Percentiles rank a stretch among this genome's conserved stretches.
These are phyloP conservation scores for Stephania japonica DNA, from an alignment of 164 flowering plant species.

Conservation along the genomic window DNA sequence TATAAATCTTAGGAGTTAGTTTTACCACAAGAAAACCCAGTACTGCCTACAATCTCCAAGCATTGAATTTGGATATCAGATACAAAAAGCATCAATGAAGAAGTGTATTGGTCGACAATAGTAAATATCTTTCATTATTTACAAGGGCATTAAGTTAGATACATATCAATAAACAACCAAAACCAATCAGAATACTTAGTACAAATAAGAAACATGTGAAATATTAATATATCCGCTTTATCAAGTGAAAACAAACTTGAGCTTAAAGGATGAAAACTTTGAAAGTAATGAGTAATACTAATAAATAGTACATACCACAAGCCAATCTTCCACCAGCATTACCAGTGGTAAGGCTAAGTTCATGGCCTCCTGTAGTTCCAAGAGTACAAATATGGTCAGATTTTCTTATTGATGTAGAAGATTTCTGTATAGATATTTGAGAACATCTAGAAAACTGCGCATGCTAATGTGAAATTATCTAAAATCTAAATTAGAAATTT, in stretches of 20 bases:
- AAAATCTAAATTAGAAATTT: neutral
- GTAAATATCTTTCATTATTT: too few species aligned
- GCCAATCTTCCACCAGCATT: conserved; percentile 98
- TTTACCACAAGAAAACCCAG: too few species aligned
- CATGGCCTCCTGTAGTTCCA: conserved; percentile 69
- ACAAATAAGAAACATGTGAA: neutral
- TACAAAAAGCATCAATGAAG: too few species aligned
- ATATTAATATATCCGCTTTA: neutral
- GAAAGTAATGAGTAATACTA: neutral
- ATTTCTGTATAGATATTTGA: neutral
- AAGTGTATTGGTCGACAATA: too few species aligned
- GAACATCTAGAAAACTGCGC: neutral
- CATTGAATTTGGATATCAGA: too few species aligned
- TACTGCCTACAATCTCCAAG: too few species aligned
- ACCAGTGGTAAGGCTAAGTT: conserved; percentile 86
- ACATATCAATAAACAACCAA: too few species aligned
- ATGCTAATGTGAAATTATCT: neutral
- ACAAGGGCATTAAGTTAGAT: too few species aligned
- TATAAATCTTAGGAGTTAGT: too few species aligned
- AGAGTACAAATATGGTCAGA: neutral
- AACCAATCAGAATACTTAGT: too few species aligned
- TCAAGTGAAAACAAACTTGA: neutral
- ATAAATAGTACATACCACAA: conserved; percentile 61
- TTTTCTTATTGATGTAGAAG: neutral
- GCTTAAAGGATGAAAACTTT: neutral